phyloP scores from a whole-genome alignment of 176 grass and related monocot genomes.

The Raddia guianensis region DNA sequence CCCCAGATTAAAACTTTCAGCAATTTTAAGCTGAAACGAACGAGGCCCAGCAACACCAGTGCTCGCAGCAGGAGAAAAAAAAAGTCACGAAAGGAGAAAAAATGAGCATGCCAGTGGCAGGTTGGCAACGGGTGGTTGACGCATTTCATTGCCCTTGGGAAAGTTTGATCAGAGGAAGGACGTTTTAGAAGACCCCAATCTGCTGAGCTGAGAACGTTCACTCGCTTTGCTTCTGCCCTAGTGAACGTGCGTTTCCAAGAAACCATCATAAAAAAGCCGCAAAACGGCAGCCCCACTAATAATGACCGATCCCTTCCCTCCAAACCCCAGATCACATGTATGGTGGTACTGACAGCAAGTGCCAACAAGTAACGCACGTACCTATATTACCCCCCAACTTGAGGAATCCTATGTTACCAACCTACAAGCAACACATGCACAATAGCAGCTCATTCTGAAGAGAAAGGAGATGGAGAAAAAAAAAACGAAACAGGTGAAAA shows the following conservation, averaged over 20 bases:
- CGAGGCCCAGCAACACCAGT: no score
- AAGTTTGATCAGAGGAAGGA: neutral
- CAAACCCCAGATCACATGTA: slow-evolving; percentile 34
- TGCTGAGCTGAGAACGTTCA: neutral
- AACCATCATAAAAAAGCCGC: neutral
- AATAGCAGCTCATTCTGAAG: neutral
- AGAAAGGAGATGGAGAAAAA: neutral
- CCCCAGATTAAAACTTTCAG: no score
- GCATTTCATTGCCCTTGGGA: neutral
- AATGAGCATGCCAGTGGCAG: neutral
- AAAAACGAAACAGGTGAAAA: neutral
- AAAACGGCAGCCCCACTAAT: slow-evolving; percentile 32
- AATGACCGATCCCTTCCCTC: slow-evolving; percentile 33
- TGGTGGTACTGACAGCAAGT: slow-evolving; percentile 20
- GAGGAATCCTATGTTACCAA: slow-evolving; percentile 48
- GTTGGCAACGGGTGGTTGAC: neutral
- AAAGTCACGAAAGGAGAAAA: neutral
- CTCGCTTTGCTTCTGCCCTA: neutral
- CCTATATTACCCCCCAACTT: slow-evolving; percentile 3
- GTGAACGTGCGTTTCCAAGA: slow-evolving; percentile 18
- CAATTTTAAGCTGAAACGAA: no score
- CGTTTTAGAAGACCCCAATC: neutral
- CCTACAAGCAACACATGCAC: neutral
- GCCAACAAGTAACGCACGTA: neutral
- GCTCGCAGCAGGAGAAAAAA: no score